Evolutionary conservation across 805 yeast species (phyloP), one percentile per base, ranked within the genome.

Genomic region (Lipomyces kockii): DNA sequence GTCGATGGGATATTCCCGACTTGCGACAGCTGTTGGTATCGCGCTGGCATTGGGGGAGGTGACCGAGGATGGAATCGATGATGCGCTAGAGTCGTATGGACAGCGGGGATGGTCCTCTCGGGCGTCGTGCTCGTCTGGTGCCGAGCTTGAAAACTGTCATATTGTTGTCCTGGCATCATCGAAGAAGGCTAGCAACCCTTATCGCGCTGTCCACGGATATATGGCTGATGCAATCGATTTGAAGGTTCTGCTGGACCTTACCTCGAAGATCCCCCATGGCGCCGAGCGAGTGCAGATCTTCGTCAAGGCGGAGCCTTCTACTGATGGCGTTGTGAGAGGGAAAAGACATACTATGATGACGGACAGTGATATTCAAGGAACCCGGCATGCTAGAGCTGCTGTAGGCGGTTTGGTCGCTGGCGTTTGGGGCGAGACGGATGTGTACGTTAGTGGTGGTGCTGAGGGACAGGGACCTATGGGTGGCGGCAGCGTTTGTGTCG

Each of bases 391-490:
- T 32, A 70, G 71, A n/a, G 71, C 71, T 46, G 71, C 71, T 25
- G 71, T 68, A 29, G 71, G 71, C 25, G 71, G 71, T 1, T 52
- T 68, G 11, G 71, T 68, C 34, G 67, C 71, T 4, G 71, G 71
- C 55, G 69, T 68, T 6, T 68, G 71, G 71, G 71, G 71, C 29
- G 54, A 62, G 61, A 53, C 71, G 7, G 71, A 68, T 56, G 71
- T 68, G 17, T 68, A 68, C 51, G 71, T 68, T 35, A 54, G 62
- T 25, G 71, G 71, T 27, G 71, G 71, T 22, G 71, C 67, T 12
- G 71, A 68, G 65, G 71, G 71, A 27, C 71, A 68, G 51, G 71
- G 71, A 17, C 71, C 71, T 2, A 68, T 68, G 71, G 71, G 71
- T 54, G 71, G 71, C 37, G 71, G 71, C 60, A 68, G 71, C 58